These are phyloP conservation scores for Yueomyces sp. DNA, from an alignment of 805 yeast species.

Conservation along the genomic window DNA sequence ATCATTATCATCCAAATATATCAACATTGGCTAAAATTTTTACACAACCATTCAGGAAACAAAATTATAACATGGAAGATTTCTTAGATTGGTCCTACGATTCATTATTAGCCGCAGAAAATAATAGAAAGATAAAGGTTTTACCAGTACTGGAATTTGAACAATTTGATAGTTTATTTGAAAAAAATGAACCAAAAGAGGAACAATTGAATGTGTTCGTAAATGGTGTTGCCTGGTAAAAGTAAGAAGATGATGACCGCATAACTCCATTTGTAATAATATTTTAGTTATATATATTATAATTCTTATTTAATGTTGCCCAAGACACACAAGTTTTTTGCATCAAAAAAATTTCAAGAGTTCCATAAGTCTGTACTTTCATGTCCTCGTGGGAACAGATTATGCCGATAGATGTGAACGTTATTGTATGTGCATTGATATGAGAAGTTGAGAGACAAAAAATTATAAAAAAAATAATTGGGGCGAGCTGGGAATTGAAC, in stretches of 20 bases:
- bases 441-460: not conserved
- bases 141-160: conserved; percentile 74
- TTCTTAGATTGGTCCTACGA: conserved; percentile 84
- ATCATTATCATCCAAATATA: conserved; percentile 91
- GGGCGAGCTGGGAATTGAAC: conserved; percentile 44
- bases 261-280: too few relatives aligned
- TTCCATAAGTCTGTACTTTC: too few relatives aligned
- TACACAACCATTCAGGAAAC: conserved; percentile 80
- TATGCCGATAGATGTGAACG: too few relatives aligned
- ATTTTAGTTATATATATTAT: too few relatives aligned
- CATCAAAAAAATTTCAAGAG: too few relatives aligned
- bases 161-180: conserved; percentile 10
- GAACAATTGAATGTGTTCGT: conserved; percentile 5
- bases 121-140: conserved; percentile 48
- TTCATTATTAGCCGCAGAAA: conserved; percentile 49
- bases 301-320: too few relatives aligned
- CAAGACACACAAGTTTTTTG: too few relatives aligned
- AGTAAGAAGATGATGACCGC: too few relatives aligned
- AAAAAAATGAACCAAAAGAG: conserved; percentile 1
- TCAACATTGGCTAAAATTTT: conserved; percentile 83
- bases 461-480: conserved; percentile 2
- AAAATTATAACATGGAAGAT: conserved; percentile 81
- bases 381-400: too few relatives aligned
- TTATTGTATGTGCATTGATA: too few relatives aligned
- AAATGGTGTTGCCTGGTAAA: conserved; percentile 16